A percentile compares a stretch with the other conserved stretches of the same genome.
Conservation (phyloP, 495 filamentous ascomycete genomes). For the Trichoderma asperelloides region DNA sequence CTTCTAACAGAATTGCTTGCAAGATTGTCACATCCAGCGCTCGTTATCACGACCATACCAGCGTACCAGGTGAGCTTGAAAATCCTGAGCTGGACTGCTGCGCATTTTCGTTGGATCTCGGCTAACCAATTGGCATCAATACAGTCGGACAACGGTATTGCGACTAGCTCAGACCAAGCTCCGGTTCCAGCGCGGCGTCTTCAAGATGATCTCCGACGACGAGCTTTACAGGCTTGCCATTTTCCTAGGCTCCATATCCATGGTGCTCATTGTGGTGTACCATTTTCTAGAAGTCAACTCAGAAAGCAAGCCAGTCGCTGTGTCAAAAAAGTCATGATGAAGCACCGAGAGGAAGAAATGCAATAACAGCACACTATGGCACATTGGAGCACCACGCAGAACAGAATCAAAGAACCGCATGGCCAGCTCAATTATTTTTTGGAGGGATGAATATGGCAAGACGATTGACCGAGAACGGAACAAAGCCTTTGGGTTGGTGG, state of each 20-base stretch:
- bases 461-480: background rate
- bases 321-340: slow-evolving; percentile 21
- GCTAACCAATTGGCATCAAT: background rate
- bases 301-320: slow-evolving; percentile 19
- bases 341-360: background rate
- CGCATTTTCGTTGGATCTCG: background rate
- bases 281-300: slow-evolving; percentile 97
- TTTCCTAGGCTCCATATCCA: slow-evolving; percentile 82
- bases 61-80: background rate
- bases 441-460: background rate
- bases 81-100: background rate
- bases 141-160: background rate
- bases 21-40: background rate
- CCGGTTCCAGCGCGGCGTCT: slow-evolving; percentile 1
- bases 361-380: background rate
- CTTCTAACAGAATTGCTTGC: background rate
- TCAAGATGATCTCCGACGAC: slow-evolving; percentile 74
- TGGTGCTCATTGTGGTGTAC: slow-evolving; percentile 92
- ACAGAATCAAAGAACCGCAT: background rate
- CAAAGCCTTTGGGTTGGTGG: background rate
- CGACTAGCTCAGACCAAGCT: background rate
- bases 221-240: slow-evolving; percentile 81
- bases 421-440: background rate
- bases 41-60: background rate
- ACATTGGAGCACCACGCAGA: background rate